Conservation (phyloP, 2,329 filamentous ascomycete genomes). For the Sporothrix curviconia region DNA sequence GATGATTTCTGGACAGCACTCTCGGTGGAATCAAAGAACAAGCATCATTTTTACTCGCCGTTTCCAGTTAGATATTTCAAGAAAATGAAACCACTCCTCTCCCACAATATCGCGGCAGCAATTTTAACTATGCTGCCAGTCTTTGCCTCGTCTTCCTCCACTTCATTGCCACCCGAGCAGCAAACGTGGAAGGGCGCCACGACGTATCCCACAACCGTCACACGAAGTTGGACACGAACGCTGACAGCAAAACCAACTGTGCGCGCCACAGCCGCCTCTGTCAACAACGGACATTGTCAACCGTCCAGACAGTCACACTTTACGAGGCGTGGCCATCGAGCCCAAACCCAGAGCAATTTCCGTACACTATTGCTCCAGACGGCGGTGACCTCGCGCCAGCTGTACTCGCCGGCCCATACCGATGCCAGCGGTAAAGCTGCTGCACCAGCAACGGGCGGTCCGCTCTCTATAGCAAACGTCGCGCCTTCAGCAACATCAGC, state of each 20-base stretch:
- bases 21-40: too few relatives aligned
- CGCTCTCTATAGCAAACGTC: too few relatives aligned
- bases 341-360: conserved; percentile 8
- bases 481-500: too few relatives aligned
- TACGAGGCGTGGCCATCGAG: conserved; percentile 12
- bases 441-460: too few relatives aligned
- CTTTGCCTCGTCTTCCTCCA: neutral
- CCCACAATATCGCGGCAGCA: too few relatives aligned
- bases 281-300: neutral
- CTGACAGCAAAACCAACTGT: neutral
- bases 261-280: neutral
- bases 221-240: conserved; percentile 8
- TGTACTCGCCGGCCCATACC: too few relatives aligned
- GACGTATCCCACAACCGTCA: conserved; percentile 9
- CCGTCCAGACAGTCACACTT: conserved; percentile 9
- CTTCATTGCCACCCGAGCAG: neutral
- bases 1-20: too few relatives aligned
- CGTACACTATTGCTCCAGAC: conserved; percentile 9
- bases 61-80: too few relatives aligned
- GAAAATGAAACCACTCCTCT: too few relatives aligned
- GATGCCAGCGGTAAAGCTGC: too few relatives aligned
- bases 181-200: neutral
- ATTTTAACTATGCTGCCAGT: too few relatives aligned
- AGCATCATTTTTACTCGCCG: too few relatives aligned
- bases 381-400: conserved; percentile 4